phyloP scores from a whole-genome alignment of 805 yeast species.

The Yarrowia sp. region DNA sequence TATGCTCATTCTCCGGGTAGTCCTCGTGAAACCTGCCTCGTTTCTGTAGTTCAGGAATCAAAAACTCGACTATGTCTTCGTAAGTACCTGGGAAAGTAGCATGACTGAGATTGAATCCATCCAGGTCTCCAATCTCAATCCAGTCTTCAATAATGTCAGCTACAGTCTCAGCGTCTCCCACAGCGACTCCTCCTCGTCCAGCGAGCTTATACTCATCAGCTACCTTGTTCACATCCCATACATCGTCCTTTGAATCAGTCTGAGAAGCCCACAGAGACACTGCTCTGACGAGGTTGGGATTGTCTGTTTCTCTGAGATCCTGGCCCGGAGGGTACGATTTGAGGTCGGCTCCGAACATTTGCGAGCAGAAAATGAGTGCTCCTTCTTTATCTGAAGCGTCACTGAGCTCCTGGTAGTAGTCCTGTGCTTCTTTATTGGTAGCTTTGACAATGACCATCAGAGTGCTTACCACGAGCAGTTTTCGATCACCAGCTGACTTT shows the following conservation, averaged over 20 bases:
- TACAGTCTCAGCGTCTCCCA: conserved; percentile 45
- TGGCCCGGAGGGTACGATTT: not conserved
- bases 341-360: conserved; percentile 18
- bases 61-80: conserved; percentile 52
- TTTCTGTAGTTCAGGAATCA: conserved; percentile 51
- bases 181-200: conserved; percentile 16
- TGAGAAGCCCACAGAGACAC: conserved; percentile 23
- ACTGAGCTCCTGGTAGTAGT: conserved; percentile 5
- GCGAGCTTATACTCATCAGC: conserved; percentile 8
- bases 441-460: conserved; percentile 9
- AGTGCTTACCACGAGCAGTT: conserved; percentile 1
- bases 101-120: conserved; percentile 55
- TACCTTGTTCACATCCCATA: conserved; percentile 1
- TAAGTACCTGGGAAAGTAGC: conserved; percentile 51
- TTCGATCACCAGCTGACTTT: conserved; percentile 48
- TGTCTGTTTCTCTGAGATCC: conserved; percentile 2
- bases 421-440: conserved; percentile 1
- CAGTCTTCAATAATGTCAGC: conserved; percentile 54
- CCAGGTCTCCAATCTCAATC: conserved; percentile 53
- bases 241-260: conserved; percentile 43
- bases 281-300: conserved; percentile 1
- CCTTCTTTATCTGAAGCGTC: conserved; percentile 20
- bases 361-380: conserved; percentile 21
- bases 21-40: conserved; percentile 50
- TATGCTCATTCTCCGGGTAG: not conserved